phyloP scores from a whole-genome alignment of 1,139 yeast genomes.

The Pichia norvegensis region DNA sequence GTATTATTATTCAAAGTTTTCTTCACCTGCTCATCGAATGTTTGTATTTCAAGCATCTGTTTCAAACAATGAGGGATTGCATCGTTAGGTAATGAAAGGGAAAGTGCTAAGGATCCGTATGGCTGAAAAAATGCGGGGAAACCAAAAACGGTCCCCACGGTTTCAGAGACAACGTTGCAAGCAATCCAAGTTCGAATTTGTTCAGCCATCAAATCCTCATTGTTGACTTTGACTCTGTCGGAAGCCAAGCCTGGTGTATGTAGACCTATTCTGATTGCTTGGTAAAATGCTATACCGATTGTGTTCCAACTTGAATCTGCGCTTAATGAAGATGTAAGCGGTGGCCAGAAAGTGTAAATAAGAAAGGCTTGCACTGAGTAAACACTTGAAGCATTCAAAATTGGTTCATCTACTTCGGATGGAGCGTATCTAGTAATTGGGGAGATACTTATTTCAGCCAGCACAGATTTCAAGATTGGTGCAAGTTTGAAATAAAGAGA shows the following conservation, averaged over 20 bases:
- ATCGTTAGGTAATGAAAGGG: conserved; percentile 30
- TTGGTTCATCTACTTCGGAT: conserved; percentile 58
- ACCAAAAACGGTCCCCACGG: conserved; percentile 87
- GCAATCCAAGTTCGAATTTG: conserved; percentile 89
- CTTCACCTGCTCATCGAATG: conserved; percentile 79
- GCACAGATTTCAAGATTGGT: conserved; percentile 62
- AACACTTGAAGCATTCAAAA: conserved; percentile 83
- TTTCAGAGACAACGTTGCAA: conserved; percentile 83
- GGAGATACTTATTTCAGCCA: conserved; percentile 82
- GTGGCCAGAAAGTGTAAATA: conserved; percentile 91
- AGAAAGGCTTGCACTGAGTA: conserved; percentile 90
- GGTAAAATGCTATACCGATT: conserved; percentile 83
- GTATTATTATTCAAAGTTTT: conserved; percentile 69
- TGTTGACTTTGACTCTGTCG: conserved; percentile 31
- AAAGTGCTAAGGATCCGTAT: conserved; percentile 60
- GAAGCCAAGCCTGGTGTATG: conserved; percentile 68
- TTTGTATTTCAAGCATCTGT: conserved; percentile 75
- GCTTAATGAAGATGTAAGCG: conserved; percentile 83
- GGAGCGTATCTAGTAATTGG: conserved; percentile 84
- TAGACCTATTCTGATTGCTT: conserved; percentile 83
- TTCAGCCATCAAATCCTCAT: conserved; percentile 51
- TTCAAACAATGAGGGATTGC: conserved; percentile 55
- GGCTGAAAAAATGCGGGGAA: conserved; percentile 88
- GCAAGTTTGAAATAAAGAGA: conserved; percentile 47
- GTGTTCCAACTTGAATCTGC: conserved; percentile 97